These are phyloP conservation scores for Brettanomyces anomalus DNA, from an alignment of 805 yeast genomes.

Conservation along the genomic window DNA sequence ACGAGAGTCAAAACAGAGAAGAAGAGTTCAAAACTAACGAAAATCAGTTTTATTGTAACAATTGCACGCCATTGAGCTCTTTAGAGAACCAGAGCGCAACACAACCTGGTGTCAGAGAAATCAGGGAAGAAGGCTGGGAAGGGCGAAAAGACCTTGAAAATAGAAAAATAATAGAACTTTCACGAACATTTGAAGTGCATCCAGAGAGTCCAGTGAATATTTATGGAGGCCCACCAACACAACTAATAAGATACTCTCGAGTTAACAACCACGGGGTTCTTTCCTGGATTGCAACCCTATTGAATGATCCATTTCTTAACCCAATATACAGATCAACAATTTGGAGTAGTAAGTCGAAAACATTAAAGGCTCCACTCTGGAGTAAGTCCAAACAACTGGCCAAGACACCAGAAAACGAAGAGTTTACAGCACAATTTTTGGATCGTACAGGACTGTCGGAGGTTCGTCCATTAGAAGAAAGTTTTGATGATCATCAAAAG, in stretches of 20 bases:
- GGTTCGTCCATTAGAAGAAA: neutral
- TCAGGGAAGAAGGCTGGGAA: neutral
- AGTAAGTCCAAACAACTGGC: neutral
- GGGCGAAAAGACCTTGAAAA: neutral
- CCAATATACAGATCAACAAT: conserved; percentile 26
- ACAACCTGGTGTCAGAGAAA: no score
- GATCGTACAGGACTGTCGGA: neutral
- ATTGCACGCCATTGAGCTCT: no score
- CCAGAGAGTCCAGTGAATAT: conserved; percentile 32
- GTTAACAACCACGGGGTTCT: conserved; percentile 44
- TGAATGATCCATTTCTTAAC: conserved; percentile 34
- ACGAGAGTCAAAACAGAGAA: neutral
- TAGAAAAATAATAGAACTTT: neutral
- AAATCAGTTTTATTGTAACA: no score
- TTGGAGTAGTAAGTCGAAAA: conserved; percentile 3
- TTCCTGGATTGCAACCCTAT: conserved; percentile 38
- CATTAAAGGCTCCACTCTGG: neutral
- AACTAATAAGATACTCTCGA: conserved; percentile 32
- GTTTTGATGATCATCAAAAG: neutral
- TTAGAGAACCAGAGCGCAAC: no score
- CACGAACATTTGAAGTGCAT: conserved; percentile 4
- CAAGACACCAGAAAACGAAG: neutral
- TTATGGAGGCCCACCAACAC: conserved; percentile 34
- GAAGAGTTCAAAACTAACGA: no score
- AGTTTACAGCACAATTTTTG: neutral